Evolutionary conservation across 768 basidiomycete species (phyloP).

Genomic region (Mrakia frigida): DNA sequence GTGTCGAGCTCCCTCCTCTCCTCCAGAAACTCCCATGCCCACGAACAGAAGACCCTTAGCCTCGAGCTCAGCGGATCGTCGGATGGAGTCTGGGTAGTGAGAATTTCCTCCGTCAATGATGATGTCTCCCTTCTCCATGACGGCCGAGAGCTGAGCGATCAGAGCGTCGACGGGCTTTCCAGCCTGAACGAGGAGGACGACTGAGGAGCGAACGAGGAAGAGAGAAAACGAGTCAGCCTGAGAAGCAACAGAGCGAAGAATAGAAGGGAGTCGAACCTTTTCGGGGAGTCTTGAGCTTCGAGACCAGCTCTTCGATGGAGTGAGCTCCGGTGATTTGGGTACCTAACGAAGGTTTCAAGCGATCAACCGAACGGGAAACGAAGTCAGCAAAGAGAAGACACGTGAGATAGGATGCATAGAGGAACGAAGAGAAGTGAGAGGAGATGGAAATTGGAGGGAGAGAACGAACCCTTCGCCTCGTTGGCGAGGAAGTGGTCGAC

Average conservation of each 20-base stretch:
- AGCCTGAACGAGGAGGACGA: slow-evolving; percentile 93
- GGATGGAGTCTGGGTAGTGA: slow-evolving; percentile 96
- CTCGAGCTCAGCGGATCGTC: slow-evolving; percentile 87
- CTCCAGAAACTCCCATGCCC: slow-evolving; percentile 97
- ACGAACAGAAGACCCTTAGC: slow-evolving; percentile 92
- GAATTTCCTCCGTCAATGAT: slow-evolving; percentile 99
- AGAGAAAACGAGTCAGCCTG: no score
- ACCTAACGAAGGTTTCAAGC: slow-evolving; percentile 51
- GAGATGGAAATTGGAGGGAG: slow-evolving; percentile 35
- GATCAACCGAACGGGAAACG: slow-evolving; percentile 10
- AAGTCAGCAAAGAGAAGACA: background rate
- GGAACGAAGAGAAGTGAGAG: background rate
- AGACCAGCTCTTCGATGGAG: slow-evolving; percentile 80
- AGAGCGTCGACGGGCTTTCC: slow-evolving; percentile 93
- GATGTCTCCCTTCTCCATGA: slow-evolving; percentile 93
- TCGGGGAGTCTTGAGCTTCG: slow-evolving; percentile 90
- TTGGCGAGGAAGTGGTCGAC: slow-evolving; percentile 92
- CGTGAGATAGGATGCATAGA: background rate
- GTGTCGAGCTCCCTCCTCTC: slow-evolving; percentile 95
- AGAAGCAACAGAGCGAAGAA: no score
- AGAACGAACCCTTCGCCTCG: slow-evolving; percentile 81
- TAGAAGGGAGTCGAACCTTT: slow-evolving; percentile 55
- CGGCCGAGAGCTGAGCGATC: slow-evolving; percentile 78
- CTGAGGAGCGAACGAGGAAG: background rate
- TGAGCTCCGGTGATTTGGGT: slow-evolving; percentile 93